Evolutionary conservation across 768 basidiomycete genomes (phyloP).

Genomic region (Gymnopilus dilepis): DNA sequence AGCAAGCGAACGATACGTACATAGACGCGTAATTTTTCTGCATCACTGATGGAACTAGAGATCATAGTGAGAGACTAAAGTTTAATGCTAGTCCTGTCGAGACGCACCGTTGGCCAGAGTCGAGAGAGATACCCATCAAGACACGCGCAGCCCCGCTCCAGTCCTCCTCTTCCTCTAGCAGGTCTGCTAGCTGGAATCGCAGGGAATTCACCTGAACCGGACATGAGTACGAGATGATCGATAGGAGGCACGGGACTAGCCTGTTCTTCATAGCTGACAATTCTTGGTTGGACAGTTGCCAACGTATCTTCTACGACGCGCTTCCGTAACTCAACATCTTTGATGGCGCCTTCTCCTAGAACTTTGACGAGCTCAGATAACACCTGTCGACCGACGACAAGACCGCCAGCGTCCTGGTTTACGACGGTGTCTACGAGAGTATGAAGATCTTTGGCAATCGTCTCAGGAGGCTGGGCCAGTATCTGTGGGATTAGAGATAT

Average conservation of each 20-base stretch:
- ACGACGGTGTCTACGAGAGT: conserved; percentile 80
- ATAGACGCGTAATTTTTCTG: conserved; percentile 88
- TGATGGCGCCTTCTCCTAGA: conserved; percentile 60
- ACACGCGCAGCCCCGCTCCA: conserved; percentile 94
- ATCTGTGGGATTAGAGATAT: conserved; percentile 70
- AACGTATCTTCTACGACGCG: conserved; percentile 80
- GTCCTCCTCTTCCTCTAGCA: conserved; percentile 88
- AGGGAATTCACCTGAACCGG: conserved; percentile 73
- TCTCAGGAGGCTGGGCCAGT: conserved; percentile 55
- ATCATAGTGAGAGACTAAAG: not conserved
- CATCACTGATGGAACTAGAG: conserved; percentile 57
- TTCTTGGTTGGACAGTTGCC: conserved; percentile 69
- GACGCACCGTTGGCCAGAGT: conserved; percentile 80
- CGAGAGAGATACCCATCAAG: conserved; percentile 90
- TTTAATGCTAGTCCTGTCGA: not conserved
- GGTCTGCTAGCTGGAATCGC: conserved; percentile 88
- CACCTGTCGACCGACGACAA: conserved; percentile 89
- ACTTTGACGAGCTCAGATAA: conserved; percentile 82
- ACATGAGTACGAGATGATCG: conserved; percentile 7
- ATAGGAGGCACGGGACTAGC: conserved; percentile 43
- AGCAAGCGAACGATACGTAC: conserved; percentile 93
- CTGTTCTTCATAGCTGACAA: conserved; percentile 96
- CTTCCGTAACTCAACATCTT: conserved; percentile 64
- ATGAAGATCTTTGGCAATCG: conserved; percentile 63
- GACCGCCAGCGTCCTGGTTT: conserved; percentile 79